Percentiles rank a stretch among this genome's conserved stretches.
These are phyloP conservation scores for Stephania japonica DNA, from an alignment of 164 flowering plant species.

Conservation along the genomic window DNA sequence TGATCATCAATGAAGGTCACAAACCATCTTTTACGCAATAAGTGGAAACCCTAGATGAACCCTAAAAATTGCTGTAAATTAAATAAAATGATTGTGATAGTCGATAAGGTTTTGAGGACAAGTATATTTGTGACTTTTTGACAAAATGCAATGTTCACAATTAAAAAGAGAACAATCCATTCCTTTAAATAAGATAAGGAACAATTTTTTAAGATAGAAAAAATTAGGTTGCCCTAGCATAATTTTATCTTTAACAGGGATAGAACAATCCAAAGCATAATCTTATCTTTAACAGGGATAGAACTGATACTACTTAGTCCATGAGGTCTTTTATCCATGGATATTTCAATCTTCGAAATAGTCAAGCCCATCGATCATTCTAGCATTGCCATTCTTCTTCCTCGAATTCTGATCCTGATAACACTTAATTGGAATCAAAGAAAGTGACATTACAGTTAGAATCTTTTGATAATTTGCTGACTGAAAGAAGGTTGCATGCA, in stretches of 20 bases:
- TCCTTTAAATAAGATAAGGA: slow-evolving; percentile 5
- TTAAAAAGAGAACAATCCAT: background rate
- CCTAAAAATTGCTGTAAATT: slow-evolving; percentile 1
- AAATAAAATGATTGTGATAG: background rate
- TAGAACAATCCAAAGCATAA: too few relatives aligned
- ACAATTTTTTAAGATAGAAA: slow-evolving; percentile 11
- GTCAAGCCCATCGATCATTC: slow-evolving; percentile 3
- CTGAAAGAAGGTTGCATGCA: background rate
- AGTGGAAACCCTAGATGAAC: background rate
- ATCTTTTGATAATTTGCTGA: slow-evolving; percentile 5
- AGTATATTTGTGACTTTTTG: background rate
- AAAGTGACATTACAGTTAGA: slow-evolving; percentile 7
- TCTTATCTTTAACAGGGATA: slow-evolving; percentile 5
- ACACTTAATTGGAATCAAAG: slow-evolving; percentile 3
- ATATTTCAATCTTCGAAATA: too few relatives aligned
- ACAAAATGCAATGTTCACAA: slow-evolving; percentile 6
- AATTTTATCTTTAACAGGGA: too few relatives aligned
- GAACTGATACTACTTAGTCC: background rate
- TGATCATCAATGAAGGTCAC: slow-evolving; percentile 1
- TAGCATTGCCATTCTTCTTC: slow-evolving; percentile 29
- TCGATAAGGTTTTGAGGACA: background rate
- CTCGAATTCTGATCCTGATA: slow-evolving; percentile 13
- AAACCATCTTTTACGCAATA: background rate
- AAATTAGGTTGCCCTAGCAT: slow-evolving; percentile 14
- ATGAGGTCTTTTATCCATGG: too few relatives aligned